Base-by-base conservation (phyloP, 202 grass and related monocot species). In the Setaria italica region DNA sequence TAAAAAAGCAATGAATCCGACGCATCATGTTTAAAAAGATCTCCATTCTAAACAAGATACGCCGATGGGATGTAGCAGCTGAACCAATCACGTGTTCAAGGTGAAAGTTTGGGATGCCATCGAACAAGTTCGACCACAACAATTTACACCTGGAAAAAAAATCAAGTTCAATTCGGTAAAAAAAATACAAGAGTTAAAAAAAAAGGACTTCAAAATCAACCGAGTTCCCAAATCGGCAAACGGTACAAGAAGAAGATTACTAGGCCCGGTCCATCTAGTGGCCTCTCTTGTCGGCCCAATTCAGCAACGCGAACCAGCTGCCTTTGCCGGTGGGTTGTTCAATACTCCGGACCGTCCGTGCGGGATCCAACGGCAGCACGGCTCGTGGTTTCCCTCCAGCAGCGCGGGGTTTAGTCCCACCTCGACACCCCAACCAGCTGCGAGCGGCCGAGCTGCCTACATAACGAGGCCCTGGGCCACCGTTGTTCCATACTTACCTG, bases 401-500 rank as follows among this genome's bases (percentile, higher is more conserved):
- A 46, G 46, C 7, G 7, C 3, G 20, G 4, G 17, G 17, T 49
- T 87, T 76, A 67, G 70, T 76, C 70, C 70, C 85, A 75, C 78
- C 72, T 56, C 57, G 59, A 13, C 3, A 1, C 7, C 2, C 2
- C 6, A n/a, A 10, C 1, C 0, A 33, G 11, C 5, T 0, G 9
- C 9, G 11, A 4, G 2, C 21, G 37, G 13, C 15, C 2, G 68
- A 45, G 32, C 0, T 1, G 11, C 21, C 67, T 70, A 85, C 6
- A 89, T 58, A 11, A 76, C 0, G 0, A 42, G 6, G 8, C 0
- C 68, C 7, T 4, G 59, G 16, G 53, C 17, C 56, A 0, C 0
- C 39, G 0, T 57, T 53, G 0, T 0, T 4, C 10, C 34, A 65
- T 76, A 87, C 85, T 87, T 90, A 87, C 76, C 76, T 90, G 85